These are phyloP conservation scores for Boletus coccyginus DNA, from an alignment of 768 basidiomycete species.

Conservation along the genomic window DNA sequence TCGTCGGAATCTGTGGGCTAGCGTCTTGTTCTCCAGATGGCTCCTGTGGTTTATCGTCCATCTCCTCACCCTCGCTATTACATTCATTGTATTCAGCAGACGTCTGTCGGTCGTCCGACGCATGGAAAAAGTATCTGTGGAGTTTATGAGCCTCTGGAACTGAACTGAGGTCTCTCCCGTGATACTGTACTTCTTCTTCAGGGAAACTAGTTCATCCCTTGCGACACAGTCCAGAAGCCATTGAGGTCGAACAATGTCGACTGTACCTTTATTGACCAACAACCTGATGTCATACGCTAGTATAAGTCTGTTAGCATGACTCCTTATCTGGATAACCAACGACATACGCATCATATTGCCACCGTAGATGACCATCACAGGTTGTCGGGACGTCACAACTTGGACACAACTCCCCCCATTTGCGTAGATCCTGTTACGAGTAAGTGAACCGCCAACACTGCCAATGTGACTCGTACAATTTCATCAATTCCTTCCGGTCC, in stretches of 20 bases:
- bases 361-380: constrained; percentile 62
- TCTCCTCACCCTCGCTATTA: constrained; percentile 34
- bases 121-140: constrained; percentile 76
- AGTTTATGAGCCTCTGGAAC: neutral
- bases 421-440: constrained; percentile 53
- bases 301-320: neutral
- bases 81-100: constrained; percentile 51
- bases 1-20: neutral
- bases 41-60: constrained; percentile 6
- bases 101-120: constrained; percentile 49
- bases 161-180: neutral
- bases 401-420: constrained; percentile 68
- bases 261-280: constrained; percentile 63
- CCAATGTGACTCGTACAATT: constrained; percentile 44
- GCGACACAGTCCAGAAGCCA: constrained; percentile 85
- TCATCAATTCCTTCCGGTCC: constrained; percentile 68
- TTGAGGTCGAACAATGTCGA: constrained; percentile 73
- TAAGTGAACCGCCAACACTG: neutral
- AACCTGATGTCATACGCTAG: constrained; percentile 70
- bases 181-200: constrained; percentile 59
- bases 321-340: neutral
- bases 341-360: constrained; percentile 66
- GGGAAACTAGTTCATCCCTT: constrained; percentile 50
- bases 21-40: constrained; percentile 20
- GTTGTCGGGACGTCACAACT: constrained; percentile 52